These are phyloP conservation scores for Friedmanniomyces endolithicus DNA, from an alignment of 495 filamentous ascomycete species.

Conservation along the genomic window DNA sequence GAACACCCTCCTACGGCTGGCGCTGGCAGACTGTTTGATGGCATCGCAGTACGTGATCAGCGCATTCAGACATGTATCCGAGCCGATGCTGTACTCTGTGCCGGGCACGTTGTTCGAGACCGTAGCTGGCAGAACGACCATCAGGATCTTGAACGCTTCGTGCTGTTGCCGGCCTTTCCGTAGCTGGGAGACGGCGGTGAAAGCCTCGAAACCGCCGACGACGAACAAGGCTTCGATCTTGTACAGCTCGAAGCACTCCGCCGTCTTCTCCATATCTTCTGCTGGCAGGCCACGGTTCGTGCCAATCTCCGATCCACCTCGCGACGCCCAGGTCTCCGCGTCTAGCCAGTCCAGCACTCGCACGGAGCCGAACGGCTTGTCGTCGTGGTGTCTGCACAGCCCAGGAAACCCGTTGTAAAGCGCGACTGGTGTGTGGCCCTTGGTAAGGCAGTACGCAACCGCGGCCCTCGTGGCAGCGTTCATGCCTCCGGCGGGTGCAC, in stretches of 20 bases:
- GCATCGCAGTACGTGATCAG: slow-evolving; percentile 92
- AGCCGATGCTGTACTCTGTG: slow-evolving; percentile 92
- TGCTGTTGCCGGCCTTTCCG: slow-evolving; percentile 66
- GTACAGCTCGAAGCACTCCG: slow-evolving; percentile 72
- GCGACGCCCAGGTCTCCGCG: slow-evolving; percentile 86
- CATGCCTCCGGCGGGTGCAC: slow-evolving; percentile 95
- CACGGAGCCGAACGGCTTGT: slow-evolving; percentile 70
- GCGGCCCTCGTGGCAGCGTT: slow-evolving; percentile 92
- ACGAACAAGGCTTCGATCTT: slow-evolving; percentile 84
- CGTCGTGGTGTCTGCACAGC: slow-evolving; percentile 76
- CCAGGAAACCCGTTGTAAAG: slow-evolving; percentile 98
- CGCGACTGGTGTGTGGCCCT: slow-evolving; percentile 81
- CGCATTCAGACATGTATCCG: slow-evolving; percentile 96
- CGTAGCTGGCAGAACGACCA: slow-evolving; percentile 86
- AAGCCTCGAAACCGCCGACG: slow-evolving; percentile 94
- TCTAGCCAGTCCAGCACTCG: slow-evolving; percentile 83
- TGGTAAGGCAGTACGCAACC: slow-evolving; percentile 88
- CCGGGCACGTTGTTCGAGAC: slow-evolving; percentile 98
- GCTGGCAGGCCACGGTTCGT: slow-evolving; percentile 86
- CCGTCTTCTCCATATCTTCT: slow-evolving; percentile 72
- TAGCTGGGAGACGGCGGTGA: slow-evolving; percentile 78
- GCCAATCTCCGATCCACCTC: slow-evolving; percentile 94
- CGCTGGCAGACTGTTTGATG: slow-evolving; percentile 91
- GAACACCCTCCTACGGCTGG: slow-evolving; percentile 83
- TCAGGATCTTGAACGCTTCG: slow-evolving; percentile 81